phyloP scores from a whole-genome alignment of 2,329 filamentous ascomycete genomes.

The Tolypocladium album region DNA sequence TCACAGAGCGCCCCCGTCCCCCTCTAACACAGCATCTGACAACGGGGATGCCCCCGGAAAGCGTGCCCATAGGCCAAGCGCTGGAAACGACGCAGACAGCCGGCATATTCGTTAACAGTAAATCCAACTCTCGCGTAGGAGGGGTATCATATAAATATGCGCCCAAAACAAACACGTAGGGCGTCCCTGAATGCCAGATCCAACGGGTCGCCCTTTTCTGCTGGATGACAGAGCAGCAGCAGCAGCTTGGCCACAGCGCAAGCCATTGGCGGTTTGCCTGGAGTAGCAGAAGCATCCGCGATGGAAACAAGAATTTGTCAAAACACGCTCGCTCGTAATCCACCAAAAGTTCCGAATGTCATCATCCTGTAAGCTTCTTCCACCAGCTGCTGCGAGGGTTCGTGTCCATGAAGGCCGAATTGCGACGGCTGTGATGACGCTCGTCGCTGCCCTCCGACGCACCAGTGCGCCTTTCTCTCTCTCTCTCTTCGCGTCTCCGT shows the following conservation, averaged over 20 bases:
- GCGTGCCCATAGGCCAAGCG: not conserved
- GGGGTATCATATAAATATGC: not conserved
- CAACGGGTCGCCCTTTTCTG: not conserved
- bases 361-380: slow-evolving; percentile 40
- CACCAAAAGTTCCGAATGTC: not conserved
- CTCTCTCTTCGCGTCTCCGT: slow-evolving; percentile 34
- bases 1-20: not conserved
- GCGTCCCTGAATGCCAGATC: not conserved
- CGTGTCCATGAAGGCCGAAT: slow-evolving; percentile 30
- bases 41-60: not conserved
- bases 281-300: not conserved
- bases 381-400: slow-evolving; percentile 48
- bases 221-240: not conserved
- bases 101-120: not conserved
- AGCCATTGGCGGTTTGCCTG: too few relatives aligned
- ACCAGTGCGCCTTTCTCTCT: slow-evolving; percentile 16
- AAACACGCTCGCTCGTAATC: slow-evolving; percentile 7
- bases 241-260: not conserved
- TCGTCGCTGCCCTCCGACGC: slow-evolving; percentile 34
- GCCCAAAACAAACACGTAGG: not conserved
- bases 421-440: slow-evolving; percentile 28
- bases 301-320: slow-evolving; percentile 2
- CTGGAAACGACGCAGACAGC: not conserved
- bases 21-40: not conserved
- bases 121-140: not conserved